Evolutionary conservation across 2,329 filamentous ascomycete genomes (phyloP), one percentile per base, ranked within the genome.

Genomic region (Alternaria brassicae): DNA sequence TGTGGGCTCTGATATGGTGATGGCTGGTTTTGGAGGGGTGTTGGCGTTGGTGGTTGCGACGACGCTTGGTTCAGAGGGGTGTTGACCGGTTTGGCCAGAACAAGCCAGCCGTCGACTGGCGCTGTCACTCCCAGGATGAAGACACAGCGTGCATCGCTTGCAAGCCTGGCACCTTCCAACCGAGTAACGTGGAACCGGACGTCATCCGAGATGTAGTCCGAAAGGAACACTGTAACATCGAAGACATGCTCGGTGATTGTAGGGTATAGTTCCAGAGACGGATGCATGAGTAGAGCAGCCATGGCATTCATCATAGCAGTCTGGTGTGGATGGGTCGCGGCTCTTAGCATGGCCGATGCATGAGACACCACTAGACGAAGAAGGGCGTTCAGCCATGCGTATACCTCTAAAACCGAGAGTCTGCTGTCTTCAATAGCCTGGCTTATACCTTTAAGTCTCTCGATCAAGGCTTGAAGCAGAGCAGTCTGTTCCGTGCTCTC

Each of bases 331-430:
- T 70, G 71, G 13, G 61, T 62, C 12, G 66, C 65, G 60, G 71
- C 76, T 28, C 62, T 58, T 23, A 69, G 34, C 34, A 67, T 53
- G 1, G 66, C 61, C 3, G 74, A 57, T 12, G 68, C 65, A 55
- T 81, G 80, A n/a, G 78, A 68, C 15, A 80, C 66, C 17, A 73
- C 68, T 34, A 83, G 70, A 53, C 78, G 78, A 42, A 83, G 71
- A 2, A 83, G 65, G 21, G 78, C 73, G 41, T 68, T 65, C 23
- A 74, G 56, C 74, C 75, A 60, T 27, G 49, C 54, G n/a, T 60
- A 60, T 15, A 58, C 8, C 13, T 58, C 54, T 23, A 40, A 27
- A 12, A 60, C 41, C 6, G 54, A 45, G n/a, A 60, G 25, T 37
- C 27, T 60, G 19, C 63, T 36, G 32, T 58, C 64, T 27, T 56